Percentiles rank a stretch among this genome's conserved stretches.
These are phyloP conservation scores for Podila epigama DNA, from an alignment of 192 early-diverging fungal genomes.

Conservation along the genomic window DNA sequence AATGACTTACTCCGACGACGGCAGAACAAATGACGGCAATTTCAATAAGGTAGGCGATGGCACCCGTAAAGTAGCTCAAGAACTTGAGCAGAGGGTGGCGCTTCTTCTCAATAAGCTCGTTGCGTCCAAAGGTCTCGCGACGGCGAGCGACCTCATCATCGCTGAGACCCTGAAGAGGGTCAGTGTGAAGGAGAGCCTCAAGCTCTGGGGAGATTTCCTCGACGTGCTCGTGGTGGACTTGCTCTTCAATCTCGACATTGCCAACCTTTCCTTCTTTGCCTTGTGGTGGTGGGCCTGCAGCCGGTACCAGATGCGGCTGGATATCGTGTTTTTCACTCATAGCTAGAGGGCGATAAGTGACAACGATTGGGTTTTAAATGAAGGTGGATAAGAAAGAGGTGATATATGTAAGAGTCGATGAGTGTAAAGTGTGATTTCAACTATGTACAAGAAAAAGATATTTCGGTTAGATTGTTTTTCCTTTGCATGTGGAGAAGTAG, in stretches of 20 bases:
- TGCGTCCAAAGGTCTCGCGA: slow-evolving; percentile 75
- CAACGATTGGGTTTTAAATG: no score
- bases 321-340: slow-evolving; percentile 36
- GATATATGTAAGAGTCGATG: no score
- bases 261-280: slow-evolving; percentile 49
- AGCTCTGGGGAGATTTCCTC: slow-evolving; percentile 82
- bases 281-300: not conserved
- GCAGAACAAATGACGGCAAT: slow-evolving; percentile 81
- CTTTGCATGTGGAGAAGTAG: no score
- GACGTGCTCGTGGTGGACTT: slow-evolving; percentile 73
- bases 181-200: slow-evolving; percentile 80
- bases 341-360: no score
- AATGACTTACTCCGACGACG: slow-evolving; percentile 61
- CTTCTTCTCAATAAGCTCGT: slow-evolving; percentile 84
- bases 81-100: slow-evolving; percentile 85
- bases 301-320: slow-evolving; percentile 5
- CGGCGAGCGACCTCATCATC: slow-evolving; percentile 73
- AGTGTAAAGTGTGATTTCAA: no score
- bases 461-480: no score
- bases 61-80: slow-evolving; percentile 79
- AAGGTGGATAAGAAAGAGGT: no score
- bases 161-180: slow-evolving; percentile 78
- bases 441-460: no score
- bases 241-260: slow-evolving; percentile 69
- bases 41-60: slow-evolving; percentile 89